phyloP scores from a whole-genome alignment of 345 rosid species.

The Ailanthus altissimus region DNA sequence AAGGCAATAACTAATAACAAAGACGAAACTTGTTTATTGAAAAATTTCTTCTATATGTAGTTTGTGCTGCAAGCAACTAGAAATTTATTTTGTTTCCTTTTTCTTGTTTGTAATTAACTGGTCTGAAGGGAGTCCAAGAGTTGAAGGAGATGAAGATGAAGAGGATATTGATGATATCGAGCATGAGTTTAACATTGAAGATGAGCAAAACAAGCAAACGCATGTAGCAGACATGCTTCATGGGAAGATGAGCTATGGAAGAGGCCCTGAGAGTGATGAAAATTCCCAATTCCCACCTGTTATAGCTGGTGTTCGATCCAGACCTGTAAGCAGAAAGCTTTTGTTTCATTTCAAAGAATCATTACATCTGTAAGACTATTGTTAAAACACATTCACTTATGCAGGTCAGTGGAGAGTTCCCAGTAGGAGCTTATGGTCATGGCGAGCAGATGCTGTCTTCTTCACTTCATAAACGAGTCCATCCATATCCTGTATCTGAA shows the following conservation, averaged over 20 bases:
- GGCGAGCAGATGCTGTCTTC: conserved; percentile 66
- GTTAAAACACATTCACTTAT: conserved; percentile 7
- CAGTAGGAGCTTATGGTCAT: conserved; percentile 57
- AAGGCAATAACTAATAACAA: conserved; percentile 42
- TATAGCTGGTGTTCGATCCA: conserved; percentile 62
- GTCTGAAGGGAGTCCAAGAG: conserved; percentile 76
- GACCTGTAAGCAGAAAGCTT: conserved; percentile 52
- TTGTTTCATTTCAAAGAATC: not conserved
- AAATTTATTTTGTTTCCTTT: not conserved
- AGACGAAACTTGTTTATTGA: not conserved
- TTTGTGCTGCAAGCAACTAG: not conserved
- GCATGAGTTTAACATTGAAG: conserved; percentile 87
- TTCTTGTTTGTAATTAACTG: conserved; percentile 3
- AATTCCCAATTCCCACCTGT: conserved; percentile 65
- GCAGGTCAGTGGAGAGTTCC: conserved; percentile 94
- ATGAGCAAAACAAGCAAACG: conserved; percentile 63
- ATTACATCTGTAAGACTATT: not conserved
- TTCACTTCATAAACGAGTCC: conserved; percentile 80
- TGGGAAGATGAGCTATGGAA: conserved; percentile 95
- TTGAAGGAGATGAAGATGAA: conserved; percentile 95
- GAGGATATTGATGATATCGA: conserved; percentile 94
- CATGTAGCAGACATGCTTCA: conserved; percentile 85
- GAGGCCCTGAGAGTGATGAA: conserved; percentile 93
- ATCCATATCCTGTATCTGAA: conserved; percentile 85
- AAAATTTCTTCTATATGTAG: not conserved